These are phyloP conservation scores for Linum trigynum DNA, from an alignment of 345 rosid species.

Conservation along the genomic window DNA sequence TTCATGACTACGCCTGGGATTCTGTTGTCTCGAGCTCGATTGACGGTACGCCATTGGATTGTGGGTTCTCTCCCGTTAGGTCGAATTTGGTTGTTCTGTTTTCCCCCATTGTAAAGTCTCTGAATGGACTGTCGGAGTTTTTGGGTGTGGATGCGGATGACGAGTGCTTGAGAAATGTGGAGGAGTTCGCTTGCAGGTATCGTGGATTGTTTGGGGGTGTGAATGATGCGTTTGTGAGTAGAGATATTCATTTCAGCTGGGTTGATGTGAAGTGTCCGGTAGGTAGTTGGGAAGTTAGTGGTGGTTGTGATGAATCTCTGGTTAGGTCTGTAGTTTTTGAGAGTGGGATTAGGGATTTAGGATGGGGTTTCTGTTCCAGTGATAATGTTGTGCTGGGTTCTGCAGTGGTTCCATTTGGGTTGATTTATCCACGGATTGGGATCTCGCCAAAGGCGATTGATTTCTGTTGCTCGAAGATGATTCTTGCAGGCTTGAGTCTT, in stretches of 20 bases:
- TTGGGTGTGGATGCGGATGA: slow-evolving; percentile 30
- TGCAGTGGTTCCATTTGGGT: slow-evolving; percentile 58
- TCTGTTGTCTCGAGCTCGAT: slow-evolving; percentile 29
- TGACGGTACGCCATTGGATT: slow-evolving; percentile 20
- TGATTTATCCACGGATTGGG: slow-evolving; percentile 67
- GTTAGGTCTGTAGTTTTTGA: slow-evolving; percentile 27
- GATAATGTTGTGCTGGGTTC: slow-evolving; percentile 58
- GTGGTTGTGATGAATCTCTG: slow-evolving; percentile 7
- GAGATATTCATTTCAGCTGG: slow-evolving; percentile 78
- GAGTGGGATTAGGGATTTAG: slow-evolving; percentile 48
- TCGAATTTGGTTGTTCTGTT: slow-evolving; percentile 72
- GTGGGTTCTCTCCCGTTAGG: slow-evolving; percentile 25
- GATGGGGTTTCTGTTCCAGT: slow-evolving; percentile 82
- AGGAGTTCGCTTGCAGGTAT: slow-evolving; percentile 30
- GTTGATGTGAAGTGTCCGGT: slow-evolving; percentile 45
- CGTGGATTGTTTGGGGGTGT: slow-evolving; percentile 44
- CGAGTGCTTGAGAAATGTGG: slow-evolving; percentile 27
- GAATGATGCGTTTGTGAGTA: slow-evolving; percentile 41
- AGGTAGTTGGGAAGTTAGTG: slow-evolving; percentile 11
- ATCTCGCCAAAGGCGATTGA: slow-evolving; percentile 23
- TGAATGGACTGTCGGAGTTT: slow-evolving; percentile 35
- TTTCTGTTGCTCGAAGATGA: slow-evolving; percentile 10
- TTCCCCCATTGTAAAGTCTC: slow-evolving; percentile 42
- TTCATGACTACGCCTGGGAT: slow-evolving; percentile 84
- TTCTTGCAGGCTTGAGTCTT: slow-evolving; percentile 42